Base-by-base conservation (phyloP, 805 yeast genomes). In the Candida maris region DNA sequence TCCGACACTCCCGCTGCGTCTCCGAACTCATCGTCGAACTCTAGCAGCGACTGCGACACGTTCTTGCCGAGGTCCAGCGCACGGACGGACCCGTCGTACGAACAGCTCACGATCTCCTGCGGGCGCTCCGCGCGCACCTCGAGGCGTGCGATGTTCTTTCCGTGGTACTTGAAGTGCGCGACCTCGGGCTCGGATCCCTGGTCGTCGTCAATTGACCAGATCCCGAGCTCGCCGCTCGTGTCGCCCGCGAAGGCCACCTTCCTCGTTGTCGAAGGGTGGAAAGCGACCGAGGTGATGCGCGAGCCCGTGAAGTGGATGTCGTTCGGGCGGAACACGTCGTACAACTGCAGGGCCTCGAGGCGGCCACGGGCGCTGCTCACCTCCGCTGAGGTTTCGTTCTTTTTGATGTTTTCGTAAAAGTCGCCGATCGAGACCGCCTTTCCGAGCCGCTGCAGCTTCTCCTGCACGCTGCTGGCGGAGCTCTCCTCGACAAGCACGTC, bases 21-120 rank as follows among this genome's bases (percentile, higher is more conserved):
- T 4, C 73, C 77, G 52, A 73, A 70, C n/a, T 69, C 69, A 44
- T 73, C 76, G 36, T 70, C 68, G 27, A 70, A 65, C 3, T 80
- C 79, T 39, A 81, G 72, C 6, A 76, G 63, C 44, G 86, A 93
- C 4, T 70, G 59, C 5, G 86, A 75, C 28, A 72, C 64, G 42
- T 79, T 66, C 26, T 75, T 73, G 26, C 68, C 66, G 41, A 93
- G 61, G 56, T 91, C 95, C 34, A 86, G 66, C 17, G 69, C 59
- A 39, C 97, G 67, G 3, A 91, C 71, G 0, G 94, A 80, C 0
- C 97, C 97, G 61, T 91, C 98, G 55, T 91, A 91, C 3, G 95
- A 81, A 3, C 81, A 70, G 0, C 93, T 77, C 25, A 77, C 69
- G 1, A 91, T 68, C 6, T 77, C 70, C 18, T 71, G 64, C 1